phyloP scores from a whole-genome alignment of 306 rosid species.

The Rosa chinensis region DNA sequence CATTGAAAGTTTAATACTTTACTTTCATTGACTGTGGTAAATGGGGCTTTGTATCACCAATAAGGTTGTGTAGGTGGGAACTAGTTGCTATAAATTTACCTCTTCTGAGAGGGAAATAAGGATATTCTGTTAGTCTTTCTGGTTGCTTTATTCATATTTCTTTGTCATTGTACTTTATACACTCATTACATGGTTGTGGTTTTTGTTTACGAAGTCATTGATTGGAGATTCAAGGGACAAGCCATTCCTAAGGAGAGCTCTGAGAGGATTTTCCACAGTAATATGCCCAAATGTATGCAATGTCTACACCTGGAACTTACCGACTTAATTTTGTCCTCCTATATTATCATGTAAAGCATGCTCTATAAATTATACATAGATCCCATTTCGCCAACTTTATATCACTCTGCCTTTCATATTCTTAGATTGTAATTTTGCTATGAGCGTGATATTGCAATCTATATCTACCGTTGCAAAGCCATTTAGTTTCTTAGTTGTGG shows the following conservation, averaged over 20 bases:
- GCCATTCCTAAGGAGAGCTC: constrained; percentile 61
- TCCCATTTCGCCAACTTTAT: too few relatives aligned
- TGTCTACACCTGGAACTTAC: constrained; percentile 13
- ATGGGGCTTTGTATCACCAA: too few relatives aligned
- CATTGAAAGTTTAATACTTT: too few relatives aligned
- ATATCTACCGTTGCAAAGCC: not conserved
- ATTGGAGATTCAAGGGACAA: constrained; percentile 65
- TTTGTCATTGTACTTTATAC: constrained; percentile 1
- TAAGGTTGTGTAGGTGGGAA: constrained; percentile 29
- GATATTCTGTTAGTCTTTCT: not conserved
- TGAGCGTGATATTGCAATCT: too few relatives aligned
- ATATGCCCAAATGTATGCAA: constrained; percentile 80
- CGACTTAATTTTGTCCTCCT: not conserved
- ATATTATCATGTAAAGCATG: not conserved
- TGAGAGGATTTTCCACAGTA: constrained; percentile 75
- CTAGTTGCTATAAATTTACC: not conserved
- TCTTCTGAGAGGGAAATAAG: too few relatives aligned
- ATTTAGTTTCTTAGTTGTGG: not conserved
- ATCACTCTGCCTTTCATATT: too few relatives aligned
- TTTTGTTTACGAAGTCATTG: constrained; percentile 54
- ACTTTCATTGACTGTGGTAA: too few relatives aligned
- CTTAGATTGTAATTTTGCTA: too few relatives aligned
- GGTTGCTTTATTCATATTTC: constrained; percentile 10
- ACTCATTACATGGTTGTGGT: constrained; percentile 29
- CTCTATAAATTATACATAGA: too few relatives aligned